phyloP scores from a whole-genome alignment of 805 yeast species.

The Pichia phayaonensis region DNA sequence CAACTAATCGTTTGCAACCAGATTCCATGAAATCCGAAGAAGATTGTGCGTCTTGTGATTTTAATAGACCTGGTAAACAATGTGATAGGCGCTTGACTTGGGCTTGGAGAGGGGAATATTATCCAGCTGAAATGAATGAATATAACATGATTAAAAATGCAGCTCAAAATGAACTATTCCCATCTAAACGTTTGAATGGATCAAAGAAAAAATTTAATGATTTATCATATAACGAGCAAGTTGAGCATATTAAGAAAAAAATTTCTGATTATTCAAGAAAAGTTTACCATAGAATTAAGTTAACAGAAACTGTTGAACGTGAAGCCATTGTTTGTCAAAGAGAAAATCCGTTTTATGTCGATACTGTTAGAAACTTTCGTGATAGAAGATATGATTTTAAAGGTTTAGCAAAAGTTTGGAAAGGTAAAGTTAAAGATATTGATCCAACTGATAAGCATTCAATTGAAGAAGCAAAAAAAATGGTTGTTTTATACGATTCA shows the following conservation, averaged over 20 bases:
- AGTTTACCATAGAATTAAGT: conserved; percentile 73
- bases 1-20: conserved; percentile 93
- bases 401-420: conserved; percentile 91
- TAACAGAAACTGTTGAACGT: conserved; percentile 75
- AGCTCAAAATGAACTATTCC: conserved; percentile 69
- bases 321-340: conserved; percentile 95
- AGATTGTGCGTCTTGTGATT: conserved; percentile 96
- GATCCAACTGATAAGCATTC: conserved; percentile 47
- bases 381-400: conserved; percentile 95
- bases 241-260: conserved; percentile 63
- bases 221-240: conserved; percentile 70
- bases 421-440: conserved; percentile 60
- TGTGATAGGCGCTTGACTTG: conserved; percentile 91
- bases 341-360: conserved; percentile 93
- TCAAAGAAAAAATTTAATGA: conserved; percentile 68
- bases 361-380: conserved; percentile 89
- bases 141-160: conserved; percentile 85
- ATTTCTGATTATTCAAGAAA: conserved; percentile 78
- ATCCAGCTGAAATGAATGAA: conserved; percentile 86
- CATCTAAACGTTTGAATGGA: conserved; percentile 47
- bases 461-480: conserved; percentile 85
- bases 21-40: conserved; percentile 94
- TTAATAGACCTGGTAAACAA: conserved; percentile 86
- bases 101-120: conserved; percentile 98
- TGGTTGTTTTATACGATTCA: conserved; percentile 90